These are phyloP conservation scores for Neoscytalidium dimidiatum DNA, from an alignment of 2,329 filamentous ascomycete genomes.

Conservation along the genomic window DNA sequence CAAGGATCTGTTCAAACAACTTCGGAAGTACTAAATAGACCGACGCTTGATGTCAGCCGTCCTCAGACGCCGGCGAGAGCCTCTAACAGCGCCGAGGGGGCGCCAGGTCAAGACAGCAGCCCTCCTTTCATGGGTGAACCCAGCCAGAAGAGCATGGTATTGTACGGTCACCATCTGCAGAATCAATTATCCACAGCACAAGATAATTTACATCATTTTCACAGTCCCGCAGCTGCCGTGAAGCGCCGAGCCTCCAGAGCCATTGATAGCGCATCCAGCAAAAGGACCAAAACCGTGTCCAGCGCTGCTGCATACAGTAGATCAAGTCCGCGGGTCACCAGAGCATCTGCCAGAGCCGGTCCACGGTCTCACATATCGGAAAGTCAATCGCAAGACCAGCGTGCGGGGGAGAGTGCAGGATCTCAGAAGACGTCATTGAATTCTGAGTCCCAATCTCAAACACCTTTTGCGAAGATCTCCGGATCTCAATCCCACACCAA, in stretches of 20 bases:
- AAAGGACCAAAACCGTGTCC: neutral
- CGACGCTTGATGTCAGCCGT: neutral
- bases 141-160: neutral
- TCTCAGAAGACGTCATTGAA: neutral
- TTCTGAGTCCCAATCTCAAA: neutral
- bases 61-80: neutral
- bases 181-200: neutral
- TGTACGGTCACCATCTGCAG: neutral
- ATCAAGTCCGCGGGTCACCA: neutral
- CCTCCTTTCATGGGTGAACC: neutral
- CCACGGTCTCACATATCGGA: neutral
- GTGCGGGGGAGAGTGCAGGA: neutral
- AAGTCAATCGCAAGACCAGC: neutral
- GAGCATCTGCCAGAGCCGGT: neutral
- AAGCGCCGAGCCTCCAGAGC: neutral
- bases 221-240: neutral
- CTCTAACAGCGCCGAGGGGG: neutral
- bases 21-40: neutral
- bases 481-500: neutral
- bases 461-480: neutral
- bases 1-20: neutral
- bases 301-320: neutral
- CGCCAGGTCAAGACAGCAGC: neutral
- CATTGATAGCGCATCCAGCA: neutral
- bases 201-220: neutral